Percentiles rank a stretch among this genome's conserved stretches.
Conservation (phyloP, 2,329 filamentous ascomycete species). For the Sphaerulina musiva region DNA sequence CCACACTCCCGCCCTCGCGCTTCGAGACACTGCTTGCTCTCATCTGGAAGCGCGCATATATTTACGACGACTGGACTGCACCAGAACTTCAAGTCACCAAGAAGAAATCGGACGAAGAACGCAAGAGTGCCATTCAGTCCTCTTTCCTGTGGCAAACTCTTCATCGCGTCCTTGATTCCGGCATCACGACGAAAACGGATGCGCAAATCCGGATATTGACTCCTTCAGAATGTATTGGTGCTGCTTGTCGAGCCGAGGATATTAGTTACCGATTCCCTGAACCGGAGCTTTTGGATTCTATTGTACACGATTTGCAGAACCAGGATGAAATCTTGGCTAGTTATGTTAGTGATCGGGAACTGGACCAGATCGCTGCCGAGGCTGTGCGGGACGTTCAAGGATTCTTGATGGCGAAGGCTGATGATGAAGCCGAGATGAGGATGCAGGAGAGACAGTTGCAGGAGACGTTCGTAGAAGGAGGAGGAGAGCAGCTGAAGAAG, state of each 20-base stretch:
- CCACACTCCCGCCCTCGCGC: slow-evolving; percentile 48
- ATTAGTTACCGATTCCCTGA: slow-evolving; percentile 48
- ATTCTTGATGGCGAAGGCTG: neutral
- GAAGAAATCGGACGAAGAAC: slow-evolving; percentile 57
- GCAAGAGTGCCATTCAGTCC: slow-evolving; percentile 51
- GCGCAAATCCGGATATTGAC: slow-evolving; percentile 22
- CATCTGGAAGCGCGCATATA: slow-evolving; percentile 85
- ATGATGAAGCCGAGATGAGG: slow-evolving; percentile 8
- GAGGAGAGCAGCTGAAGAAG: neutral
- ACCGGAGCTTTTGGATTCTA: slow-evolving; percentile 57
- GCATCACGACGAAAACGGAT: slow-evolving; percentile 13
- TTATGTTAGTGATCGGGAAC: slow-evolving; percentile 60
- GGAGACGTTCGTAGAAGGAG: slow-evolving; percentile 6
- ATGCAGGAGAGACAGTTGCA: slow-evolving; percentile 11
- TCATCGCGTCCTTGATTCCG: slow-evolving; percentile 16
- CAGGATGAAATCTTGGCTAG: slow-evolving; percentile 63
- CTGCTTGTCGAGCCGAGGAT: slow-evolving; percentile 51
- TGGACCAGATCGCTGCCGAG: slow-evolving; percentile 61
- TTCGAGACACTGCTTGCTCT: slow-evolving; percentile 51
- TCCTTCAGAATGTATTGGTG: slow-evolving; percentile 43
- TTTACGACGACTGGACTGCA: slow-evolving; percentile 78
- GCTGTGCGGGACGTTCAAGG: slow-evolving; percentile 36
- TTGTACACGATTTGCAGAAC: slow-evolving; percentile 63
- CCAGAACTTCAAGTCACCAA: slow-evolving; percentile 45
- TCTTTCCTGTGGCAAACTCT: slow-evolving; percentile 45